These are phyloP conservation scores for Hymenotorrendiella dingleyae DNA, from an alignment of 2,329 filamentous ascomycete genomes.

Conservation along the genomic window DNA sequence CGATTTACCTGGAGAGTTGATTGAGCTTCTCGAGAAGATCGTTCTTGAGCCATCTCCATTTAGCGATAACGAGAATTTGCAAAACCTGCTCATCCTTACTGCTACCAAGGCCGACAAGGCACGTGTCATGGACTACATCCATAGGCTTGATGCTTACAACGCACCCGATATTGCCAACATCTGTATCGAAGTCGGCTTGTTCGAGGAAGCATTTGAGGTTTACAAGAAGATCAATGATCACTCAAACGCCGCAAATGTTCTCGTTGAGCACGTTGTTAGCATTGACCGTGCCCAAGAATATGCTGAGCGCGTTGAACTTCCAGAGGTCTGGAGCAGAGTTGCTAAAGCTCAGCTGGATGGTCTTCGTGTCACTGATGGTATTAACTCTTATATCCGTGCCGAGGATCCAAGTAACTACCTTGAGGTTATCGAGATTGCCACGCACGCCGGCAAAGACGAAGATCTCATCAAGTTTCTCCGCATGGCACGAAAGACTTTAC, in stretches of 20 bases:
- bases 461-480: constrained; percentile 93
- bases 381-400: constrained; percentile 96
- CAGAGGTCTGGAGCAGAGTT: constrained; percentile 97
- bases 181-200: constrained; percentile 90
- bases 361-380: constrained; percentile 83
- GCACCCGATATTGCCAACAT: constrained; percentile 88
- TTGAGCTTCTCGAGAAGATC: constrained; percentile 98
- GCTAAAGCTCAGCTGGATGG: constrained; percentile 97
- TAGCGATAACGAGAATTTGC: constrained; percentile 93
- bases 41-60: constrained; percentile 98
- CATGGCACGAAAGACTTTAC: constrained; percentile 95
- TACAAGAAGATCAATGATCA: constrained; percentile 97
- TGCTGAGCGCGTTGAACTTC: constrained; percentile 86
- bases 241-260: constrained; percentile 77
- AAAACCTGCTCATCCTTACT: constrained; percentile 94
- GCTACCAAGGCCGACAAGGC: constrained; percentile 95
- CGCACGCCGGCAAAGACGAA: constrained; percentile 93
- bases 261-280: constrained; percentile 94
- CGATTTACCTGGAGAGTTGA: constrained; percentile 88
- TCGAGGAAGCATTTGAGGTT: constrained; percentile 96
- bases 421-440: constrained; percentile 94
- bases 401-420: constrained; percentile 86
- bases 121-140: constrained; percentile 93
- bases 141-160: constrained; percentile 82
- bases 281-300: constrained; percentile 96